Evolutionary conservation across 192 early-diverging fungal genomes (phyloP).

Genomic region (Coemansia sp.): DNA sequence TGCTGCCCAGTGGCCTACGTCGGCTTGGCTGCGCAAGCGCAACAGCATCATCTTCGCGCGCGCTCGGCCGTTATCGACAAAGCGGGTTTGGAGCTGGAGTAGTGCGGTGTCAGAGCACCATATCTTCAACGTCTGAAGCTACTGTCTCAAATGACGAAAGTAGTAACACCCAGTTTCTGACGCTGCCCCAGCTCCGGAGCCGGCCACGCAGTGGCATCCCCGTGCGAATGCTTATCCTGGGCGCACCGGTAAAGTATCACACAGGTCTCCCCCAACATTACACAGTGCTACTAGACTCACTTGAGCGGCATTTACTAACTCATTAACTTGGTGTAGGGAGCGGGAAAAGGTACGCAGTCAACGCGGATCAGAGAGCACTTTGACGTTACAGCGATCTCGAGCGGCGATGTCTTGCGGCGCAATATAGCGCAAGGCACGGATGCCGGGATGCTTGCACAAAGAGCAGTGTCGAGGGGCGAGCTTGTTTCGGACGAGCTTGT

Average conservation of each 20-base stretch:
- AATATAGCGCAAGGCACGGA: slow-evolving; percentile 73
- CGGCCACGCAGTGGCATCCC: slow-evolving; percentile 48
- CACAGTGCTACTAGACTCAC: background rate
- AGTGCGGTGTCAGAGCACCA: slow-evolving; percentile 23
- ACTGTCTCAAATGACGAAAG: slow-evolving; percentile 5
- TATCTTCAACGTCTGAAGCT: slow-evolving; percentile 15
- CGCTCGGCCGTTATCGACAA: background rate
- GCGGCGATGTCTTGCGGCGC: slow-evolving; percentile 83
- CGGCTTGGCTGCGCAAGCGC: background rate
- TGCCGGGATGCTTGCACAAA: slow-evolving; percentile 60
- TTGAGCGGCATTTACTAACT: background rate
- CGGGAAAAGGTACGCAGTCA: slow-evolving; percentile 93
- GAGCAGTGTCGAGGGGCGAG: slow-evolving; percentile 43
- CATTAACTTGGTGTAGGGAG: slow-evolving; percentile 57
- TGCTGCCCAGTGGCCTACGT: background rate
- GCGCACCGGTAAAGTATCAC: slow-evolving; percentile 64
- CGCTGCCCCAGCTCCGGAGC: slow-evolving; percentile 19
- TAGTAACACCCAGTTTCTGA: background rate
- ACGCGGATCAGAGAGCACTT: slow-evolving; percentile 70
- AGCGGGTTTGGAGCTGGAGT: background rate
- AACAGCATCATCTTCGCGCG: background rate
- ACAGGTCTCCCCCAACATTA: background rate
- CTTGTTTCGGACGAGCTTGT: slow-evolving; percentile 50
- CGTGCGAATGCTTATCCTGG: slow-evolving; percentile 69
- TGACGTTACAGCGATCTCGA: slow-evolving; percentile 72